Percentiles rank a stretch among this genome's conserved stretches.
phyloP scores from a whole-genome alignment of 2,329 filamentous ascomycete species.

The Helicocarpus griseus region DNA sequence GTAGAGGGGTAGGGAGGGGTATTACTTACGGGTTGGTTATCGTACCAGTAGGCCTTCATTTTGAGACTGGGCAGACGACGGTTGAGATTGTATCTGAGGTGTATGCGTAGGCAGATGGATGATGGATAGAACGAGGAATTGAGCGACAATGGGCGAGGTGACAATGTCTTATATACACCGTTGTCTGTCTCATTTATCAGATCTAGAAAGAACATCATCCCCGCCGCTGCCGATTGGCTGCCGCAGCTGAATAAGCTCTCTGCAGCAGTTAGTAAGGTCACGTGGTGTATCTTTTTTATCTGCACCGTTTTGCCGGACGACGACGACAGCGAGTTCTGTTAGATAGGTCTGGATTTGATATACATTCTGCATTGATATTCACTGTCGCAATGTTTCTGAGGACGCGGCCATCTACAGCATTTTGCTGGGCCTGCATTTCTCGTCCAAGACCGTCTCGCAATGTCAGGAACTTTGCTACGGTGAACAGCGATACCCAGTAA shows the following conservation, averaged over 20 bases:
- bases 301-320: not conserved
- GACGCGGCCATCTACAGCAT: constrained; percentile 19
- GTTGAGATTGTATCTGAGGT: not conserved
- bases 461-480: constrained; percentile 29
- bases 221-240: not conserved
- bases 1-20: not conserved
- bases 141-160: not conserved
- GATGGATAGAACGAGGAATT: not conserved
- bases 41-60: constrained; percentile 65
- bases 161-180: not conserved
- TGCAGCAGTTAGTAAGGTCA: not conserved
- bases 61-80: constrained; percentile 15
- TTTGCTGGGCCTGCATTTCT: constrained; percentile 19
- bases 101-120: not conserved
- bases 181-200: not conserved
- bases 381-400: constrained; percentile 26
- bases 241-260: not conserved
- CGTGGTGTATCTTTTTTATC: not conserved
- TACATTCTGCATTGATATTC: not conserved
- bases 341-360: not conserved
- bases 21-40: constrained; percentile 50
- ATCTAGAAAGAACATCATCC: not conserved
- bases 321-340: not conserved
- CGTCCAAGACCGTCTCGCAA: constrained; percentile 15
- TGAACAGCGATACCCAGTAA: constrained; percentile 29